Base-by-base conservation (phyloP, 169 alveolate genomes). In the Plasmodium cynomolgi region DNA sequence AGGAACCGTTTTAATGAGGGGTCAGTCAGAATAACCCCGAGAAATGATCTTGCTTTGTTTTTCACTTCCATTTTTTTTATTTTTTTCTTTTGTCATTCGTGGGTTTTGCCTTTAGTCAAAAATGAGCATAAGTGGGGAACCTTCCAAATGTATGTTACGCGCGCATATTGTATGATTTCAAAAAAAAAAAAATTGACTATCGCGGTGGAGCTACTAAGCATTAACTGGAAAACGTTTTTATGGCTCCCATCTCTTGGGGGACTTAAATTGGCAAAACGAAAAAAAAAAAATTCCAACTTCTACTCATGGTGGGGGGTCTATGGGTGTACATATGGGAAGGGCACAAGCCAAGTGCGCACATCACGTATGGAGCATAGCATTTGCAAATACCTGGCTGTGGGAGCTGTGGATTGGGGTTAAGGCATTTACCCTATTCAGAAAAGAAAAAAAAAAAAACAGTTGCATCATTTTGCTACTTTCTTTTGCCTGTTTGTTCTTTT, bases 1-100 rank as follows among this genome's bases (percentile, higher is more conserved):
- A 85, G 77, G 62, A 77, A 68, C 56, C 85, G 31, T 34, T 58
- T 85, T 34, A 85, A 26, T 7, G 93, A 85, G 23, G 93, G 93
- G 47, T 85, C 93, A 29, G 81, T 75, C 31, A 85, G 75, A 31
- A 85, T 68, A 85, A 85, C 81, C 39, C 73, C 84, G 39, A 75
- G 33, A 75, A 85, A 85, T 47, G 93, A 85, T 34, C 41, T 85
- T 33, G 71, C 37, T 68, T 85, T 85, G 31, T 85, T 85, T 77
- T 74, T 85, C 80, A 85, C 47, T 54, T 85, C 86, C 93, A 85
- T 85, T 33, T 20, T 84, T 84, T 68, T 82, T 33, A 20, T 41
- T 15, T 50, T 50, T 50, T 50, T 50, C 20, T 68, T 68, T 68
- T 15, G 77, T 68, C 13, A 29, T 68, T 68, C 37, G 77, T 68